A percentile compares a stretch with the other conserved stretches of the same genome.
Conservation (phyloP, 1,139 yeast species). For the Taphrina sp. region DNA sequence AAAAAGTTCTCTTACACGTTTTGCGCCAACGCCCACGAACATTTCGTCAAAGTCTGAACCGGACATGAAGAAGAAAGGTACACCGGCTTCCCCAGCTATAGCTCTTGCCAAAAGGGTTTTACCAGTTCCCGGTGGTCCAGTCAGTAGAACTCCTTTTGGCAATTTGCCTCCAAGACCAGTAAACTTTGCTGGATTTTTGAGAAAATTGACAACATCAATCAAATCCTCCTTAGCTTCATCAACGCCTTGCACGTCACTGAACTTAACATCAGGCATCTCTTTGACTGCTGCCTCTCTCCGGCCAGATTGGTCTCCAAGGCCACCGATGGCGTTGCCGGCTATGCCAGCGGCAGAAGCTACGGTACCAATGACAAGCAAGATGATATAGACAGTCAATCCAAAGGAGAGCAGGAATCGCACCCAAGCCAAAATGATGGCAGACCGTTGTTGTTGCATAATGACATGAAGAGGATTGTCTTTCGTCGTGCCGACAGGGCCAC, state of each 20-base stretch:
- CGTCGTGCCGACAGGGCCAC: constrained; percentile 8
- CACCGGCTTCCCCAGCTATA: constrained; percentile 99
- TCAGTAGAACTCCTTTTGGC: constrained; percentile 92
- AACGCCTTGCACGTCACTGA: constrained; percentile 93
- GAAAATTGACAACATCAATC: constrained; percentile 93
- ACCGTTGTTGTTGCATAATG: constrained; percentile 76
- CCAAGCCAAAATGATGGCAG: constrained; percentile 79
- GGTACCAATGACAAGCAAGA: constrained; percentile 59
- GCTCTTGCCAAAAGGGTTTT: constrained; percentile 95
- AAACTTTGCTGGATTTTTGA: constrained; percentile 92
- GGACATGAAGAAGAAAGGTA: constrained; percentile 96
- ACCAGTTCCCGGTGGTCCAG: constrained; percentile 99
- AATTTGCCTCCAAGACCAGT: constrained; percentile 96
- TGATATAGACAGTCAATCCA: constrained; percentile 65
- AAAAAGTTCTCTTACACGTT: constrained; percentile 90
- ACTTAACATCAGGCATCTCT: constrained; percentile 88
- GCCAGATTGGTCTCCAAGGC: constrained; percentile 23
- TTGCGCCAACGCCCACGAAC: constrained; percentile 98
- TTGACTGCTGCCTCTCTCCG: constrained; percentile 39
- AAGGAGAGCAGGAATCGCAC: constrained; percentile 83
- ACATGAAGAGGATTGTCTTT: constrained; percentile 73
- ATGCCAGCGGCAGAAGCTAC: constrained; percentile 48
- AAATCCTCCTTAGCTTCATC: constrained; percentile 97
- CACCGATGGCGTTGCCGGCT: constrained; percentile 43
- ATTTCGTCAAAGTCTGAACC: constrained; percentile 98